phyloP scores from a whole-genome alignment of 352 stramenopile genomes.

The Pythium rhizo-oryzae region DNA sequence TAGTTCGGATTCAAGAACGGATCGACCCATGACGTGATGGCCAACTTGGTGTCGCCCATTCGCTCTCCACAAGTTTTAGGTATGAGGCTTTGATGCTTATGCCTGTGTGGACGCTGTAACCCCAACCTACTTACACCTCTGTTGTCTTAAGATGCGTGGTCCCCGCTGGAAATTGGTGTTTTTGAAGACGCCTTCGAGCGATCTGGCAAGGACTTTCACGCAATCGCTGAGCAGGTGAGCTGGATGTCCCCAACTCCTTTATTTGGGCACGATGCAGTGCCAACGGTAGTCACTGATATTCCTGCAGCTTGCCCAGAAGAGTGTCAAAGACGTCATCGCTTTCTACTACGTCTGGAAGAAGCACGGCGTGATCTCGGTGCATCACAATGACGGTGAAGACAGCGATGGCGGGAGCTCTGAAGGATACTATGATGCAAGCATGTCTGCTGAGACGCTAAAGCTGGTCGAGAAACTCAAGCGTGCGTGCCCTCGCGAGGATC shows the following conservation, averaged over 20 bases:
- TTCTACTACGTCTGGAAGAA: slow-evolving; percentile 92
- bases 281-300: not conserved
- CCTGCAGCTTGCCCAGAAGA: slow-evolving; percentile 63
- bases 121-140: too few relatives aligned
- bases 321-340: slow-evolving; percentile 61
- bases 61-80: slow-evolving; percentile 69
- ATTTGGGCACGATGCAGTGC: not conserved
- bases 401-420: slow-evolving; percentile 26
- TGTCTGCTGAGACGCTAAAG: slow-evolving; percentile 65
- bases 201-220: slow-evolving; percentile 80
- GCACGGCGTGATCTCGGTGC: slow-evolving; percentile 35
- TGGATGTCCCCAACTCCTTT: not conserved
- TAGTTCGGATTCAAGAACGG: slow-evolving; percentile 72
- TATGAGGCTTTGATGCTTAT: slow-evolving; percentile 31
- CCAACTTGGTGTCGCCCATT: slow-evolving; percentile 65
- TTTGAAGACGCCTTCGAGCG: slow-evolving; percentile 80
- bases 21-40: slow-evolving; percentile 72
- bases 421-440: slow-evolving; percentile 49
- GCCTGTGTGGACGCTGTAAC: too few relatives aligned
- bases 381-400: slow-evolving; percentile 23
- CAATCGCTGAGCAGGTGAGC: slow-evolving; percentile 67
- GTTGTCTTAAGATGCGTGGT: slow-evolving; percentile 89
- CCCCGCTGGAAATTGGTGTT: slow-evolving; percentile 63
- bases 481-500: slow-evolving; percentile 27
- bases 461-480: slow-evolving; percentile 63